Base-by-base conservation (phyloP, 2,329 filamentous ascomycete species). In the Paecilomyces formosus region DNA sequence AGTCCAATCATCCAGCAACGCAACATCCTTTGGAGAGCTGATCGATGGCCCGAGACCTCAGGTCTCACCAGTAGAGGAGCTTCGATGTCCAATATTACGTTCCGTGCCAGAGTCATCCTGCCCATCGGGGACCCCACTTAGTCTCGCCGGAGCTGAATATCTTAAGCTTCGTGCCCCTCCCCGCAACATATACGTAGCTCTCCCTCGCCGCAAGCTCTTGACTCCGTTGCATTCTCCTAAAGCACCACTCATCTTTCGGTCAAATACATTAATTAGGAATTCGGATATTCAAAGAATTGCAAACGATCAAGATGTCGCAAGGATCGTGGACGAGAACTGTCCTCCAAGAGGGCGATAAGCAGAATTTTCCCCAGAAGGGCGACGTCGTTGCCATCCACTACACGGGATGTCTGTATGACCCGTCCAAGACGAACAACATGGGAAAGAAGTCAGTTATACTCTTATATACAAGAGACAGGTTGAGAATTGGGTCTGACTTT, bases 301-400 rank as follows among this genome's bases (percentile, higher is more conserved):
- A 21, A n/a, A 1, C 4, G 39, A 45, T 18, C 39, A 45, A 45
- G n/a, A 45, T 45, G 39, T 8, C 22, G 30, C 21, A 56, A 21
- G 11, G 26, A n/a, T 24, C 15, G 12, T 61, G 61, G 61, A 82
- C 79, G 60, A 95, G 91, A 81, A 82, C 81, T 55, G 75, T 83
- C 63, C 73, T 87, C 66, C 70, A 76, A 35, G 75, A 82, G 62
- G 92, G 93, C 69, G 81, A 82, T 68, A 79, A 79, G 59, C 81
- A 81, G 58, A 73, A 85, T 68, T 79, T 76, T 64, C 89, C 93
- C 59, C 71, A 76, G 64, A 68, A 71, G 15, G 88, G 90, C 64
- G 86, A 97, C 73, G 84, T 78, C 26, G 90, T 97, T 70, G 85
- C 83, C 70, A 96, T 97, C 71, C 85, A 94, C 78, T 97, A 97